Conservation (phyloP, 2,329 filamentous ascomycete species). For the Paracamarosporium sp. region DNA sequence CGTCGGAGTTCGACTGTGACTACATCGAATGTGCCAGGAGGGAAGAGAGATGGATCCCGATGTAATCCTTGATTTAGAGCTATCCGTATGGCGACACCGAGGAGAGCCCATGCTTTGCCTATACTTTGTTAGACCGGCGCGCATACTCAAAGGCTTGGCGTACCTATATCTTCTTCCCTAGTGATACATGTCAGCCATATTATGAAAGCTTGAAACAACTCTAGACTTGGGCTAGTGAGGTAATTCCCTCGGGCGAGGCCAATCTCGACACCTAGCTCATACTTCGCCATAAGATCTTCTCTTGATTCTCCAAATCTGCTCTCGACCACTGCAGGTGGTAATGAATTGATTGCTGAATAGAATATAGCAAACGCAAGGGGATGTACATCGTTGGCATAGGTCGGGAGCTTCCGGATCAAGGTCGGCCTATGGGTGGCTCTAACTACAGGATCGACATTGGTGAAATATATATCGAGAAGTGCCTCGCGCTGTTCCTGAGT, state of each 20-base stretch:
- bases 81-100: conserved; percentile 46
- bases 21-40: conserved; percentile 43
- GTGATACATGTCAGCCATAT: conserved; percentile 47
- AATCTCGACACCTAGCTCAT: conserved; percentile 44
- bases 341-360: conserved; percentile 44
- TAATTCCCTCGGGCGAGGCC: conserved; percentile 45
- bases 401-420: conserved; percentile 34
- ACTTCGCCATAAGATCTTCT: conserved; percentile 37
- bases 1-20: conserved; percentile 47
- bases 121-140: background rate
- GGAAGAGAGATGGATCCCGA: conserved; percentile 46
- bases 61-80: conserved; percentile 47
- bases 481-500: conserved; percentile 37
- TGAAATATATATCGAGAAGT: conserved; percentile 43
- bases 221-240: conserved; percentile 44
- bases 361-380: conserved; percentile 46
- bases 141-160: background rate
- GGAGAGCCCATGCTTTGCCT: conserved; percentile 47
- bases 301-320: conserved; percentile 42
- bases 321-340: conserved; percentile 36
- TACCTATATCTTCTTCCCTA: conserved; percentile 48
- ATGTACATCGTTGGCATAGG: conserved; percentile 36
- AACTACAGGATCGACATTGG: conserved; percentile 46
- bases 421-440: conserved; percentile 45
- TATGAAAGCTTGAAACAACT: conserved; percentile 46